phyloP scores from a whole-genome alignment of 2,329 filamentous ascomycete genomes.

The Ascochyta pisi region DNA sequence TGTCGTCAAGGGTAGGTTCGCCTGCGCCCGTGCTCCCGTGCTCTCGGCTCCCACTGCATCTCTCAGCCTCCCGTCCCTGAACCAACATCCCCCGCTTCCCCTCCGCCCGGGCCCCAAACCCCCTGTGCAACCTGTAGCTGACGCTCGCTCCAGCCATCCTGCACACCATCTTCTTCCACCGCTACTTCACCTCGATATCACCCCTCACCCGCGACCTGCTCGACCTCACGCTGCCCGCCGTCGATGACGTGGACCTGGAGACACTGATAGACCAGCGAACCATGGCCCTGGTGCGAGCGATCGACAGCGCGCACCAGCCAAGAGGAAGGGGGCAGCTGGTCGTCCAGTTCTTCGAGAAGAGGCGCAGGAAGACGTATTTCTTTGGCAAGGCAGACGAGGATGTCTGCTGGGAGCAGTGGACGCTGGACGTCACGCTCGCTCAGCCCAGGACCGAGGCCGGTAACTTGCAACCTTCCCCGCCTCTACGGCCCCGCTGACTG shows the following conservation, averaged over 20 bases:
- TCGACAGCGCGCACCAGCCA: constrained; percentile 64
- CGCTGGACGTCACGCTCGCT: constrained; percentile 88
- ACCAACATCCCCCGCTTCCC: background rate
- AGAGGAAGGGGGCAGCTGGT: constrained; percentile 77
- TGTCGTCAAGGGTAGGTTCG: constrained; percentile 79
- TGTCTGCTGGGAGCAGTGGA: constrained; percentile 97
- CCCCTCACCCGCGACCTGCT: constrained; percentile 88
- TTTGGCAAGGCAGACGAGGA: constrained; percentile 85
- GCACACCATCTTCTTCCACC: constrained; percentile 98
- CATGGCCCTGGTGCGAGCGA: constrained; percentile 77
- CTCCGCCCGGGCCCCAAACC: constrained; percentile 10
- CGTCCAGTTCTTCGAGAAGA: constrained; percentile 95
- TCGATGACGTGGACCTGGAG: constrained; percentile 89
- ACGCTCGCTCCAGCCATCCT: constrained; percentile 71
- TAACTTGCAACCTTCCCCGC: constrained; percentile 49
- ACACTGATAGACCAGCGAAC: constrained; percentile 91
- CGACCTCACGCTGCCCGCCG: constrained; percentile 86
- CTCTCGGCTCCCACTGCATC: background rate
- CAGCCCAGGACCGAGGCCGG: constrained; percentile 88
- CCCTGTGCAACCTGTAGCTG: constrained; percentile 10
- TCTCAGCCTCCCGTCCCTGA: constrained; percentile 13
- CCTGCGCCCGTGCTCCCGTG: background rate
- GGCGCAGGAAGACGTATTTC: constrained; percentile 75
- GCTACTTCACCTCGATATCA: constrained; percentile 87
- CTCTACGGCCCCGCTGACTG: constrained; percentile 2